Percentiles rank a stretch among this genome's conserved stretches.
Conservation (phyloP, 305 asterid genomes). For the Fraxinus platypoda region DNA sequence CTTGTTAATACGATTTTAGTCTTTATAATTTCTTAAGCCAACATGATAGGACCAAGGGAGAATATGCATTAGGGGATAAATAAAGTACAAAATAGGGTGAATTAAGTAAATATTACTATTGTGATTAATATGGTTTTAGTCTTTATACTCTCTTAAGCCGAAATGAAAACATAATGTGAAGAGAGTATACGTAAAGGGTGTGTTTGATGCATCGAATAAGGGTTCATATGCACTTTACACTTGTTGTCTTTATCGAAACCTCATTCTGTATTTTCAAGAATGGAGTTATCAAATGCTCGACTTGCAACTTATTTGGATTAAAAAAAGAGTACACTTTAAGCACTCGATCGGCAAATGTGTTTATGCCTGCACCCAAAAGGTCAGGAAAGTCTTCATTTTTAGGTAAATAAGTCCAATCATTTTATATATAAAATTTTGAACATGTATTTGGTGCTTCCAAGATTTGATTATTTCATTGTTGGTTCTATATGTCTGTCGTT, state of each 20-base stretch:
- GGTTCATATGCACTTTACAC: too few species aligned
- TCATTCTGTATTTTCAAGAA: not conserved
- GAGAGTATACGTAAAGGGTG: not conserved
- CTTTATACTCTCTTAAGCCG: not conserved
- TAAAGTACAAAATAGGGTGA: too few species aligned
- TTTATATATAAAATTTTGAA: too few species aligned
- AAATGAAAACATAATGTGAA: not conserved
- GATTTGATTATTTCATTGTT: not conserved
- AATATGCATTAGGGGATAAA: not conserved
- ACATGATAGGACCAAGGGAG: not conserved
- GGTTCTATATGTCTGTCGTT: not conserved
- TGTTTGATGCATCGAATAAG: not conserved
- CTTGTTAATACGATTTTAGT: not conserved
- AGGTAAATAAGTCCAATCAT: not conserved
- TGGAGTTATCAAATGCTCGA: not conserved
- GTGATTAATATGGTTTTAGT: too few species aligned
- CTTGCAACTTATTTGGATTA: not conserved
- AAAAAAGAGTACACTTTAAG: not conserved
- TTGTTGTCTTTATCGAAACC: not conserved
- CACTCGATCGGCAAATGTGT: too few species aligned
- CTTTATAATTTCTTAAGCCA: not conserved
- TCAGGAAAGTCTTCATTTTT: not conserved
- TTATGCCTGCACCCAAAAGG: too few species aligned
- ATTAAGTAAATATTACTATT: too few species aligned
- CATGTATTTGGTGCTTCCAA: not conserved